These are phyloP conservation scores for Aspergillus puulaauensis DNA, from an alignment of 2,329 filamentous ascomycete species.

Conservation along the genomic window DNA sequence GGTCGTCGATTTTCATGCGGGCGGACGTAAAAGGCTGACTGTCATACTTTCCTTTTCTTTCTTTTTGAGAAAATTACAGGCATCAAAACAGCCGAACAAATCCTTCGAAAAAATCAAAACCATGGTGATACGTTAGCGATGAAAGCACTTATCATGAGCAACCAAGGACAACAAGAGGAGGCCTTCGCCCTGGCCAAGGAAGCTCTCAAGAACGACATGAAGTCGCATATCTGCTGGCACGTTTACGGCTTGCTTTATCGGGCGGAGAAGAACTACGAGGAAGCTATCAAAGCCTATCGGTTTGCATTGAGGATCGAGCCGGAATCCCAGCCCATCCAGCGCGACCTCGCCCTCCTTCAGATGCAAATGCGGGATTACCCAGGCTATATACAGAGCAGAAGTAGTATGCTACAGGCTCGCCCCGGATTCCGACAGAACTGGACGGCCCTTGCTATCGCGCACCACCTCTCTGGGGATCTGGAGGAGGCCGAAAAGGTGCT, in stretches of 20 bases:
- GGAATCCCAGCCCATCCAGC: slow-evolving; percentile 89
- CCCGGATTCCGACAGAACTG: slow-evolving; percentile 86
- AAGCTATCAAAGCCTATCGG: slow-evolving; percentile 98
- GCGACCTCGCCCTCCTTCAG: slow-evolving; percentile 89
- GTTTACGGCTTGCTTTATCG: slow-evolving; percentile 95
- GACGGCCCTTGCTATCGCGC: slow-evolving; percentile 93
- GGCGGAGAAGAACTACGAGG: slow-evolving; percentile 94
- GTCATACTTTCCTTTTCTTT: slow-evolving; percentile 20
- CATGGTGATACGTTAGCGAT: slow-evolving; percentile 99
- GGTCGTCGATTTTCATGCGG: slow-evolving; percentile 8
- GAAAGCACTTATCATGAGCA: slow-evolving; percentile 96
- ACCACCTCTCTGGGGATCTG: slow-evolving; percentile 85
- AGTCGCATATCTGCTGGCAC: slow-evolving; percentile 99
- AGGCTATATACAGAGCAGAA: slow-evolving; percentile 88
- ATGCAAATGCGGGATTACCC: slow-evolving; percentile 95
- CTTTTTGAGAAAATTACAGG: slow-evolving; percentile 49
- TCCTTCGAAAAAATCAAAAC: slow-evolving; percentile 88
- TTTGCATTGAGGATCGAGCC: slow-evolving; percentile 91
- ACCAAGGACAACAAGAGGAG: slow-evolving; percentile 87
- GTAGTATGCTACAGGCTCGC: slow-evolving; percentile 80
- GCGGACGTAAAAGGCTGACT: slow-evolving; percentile 17
- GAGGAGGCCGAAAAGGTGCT: slow-evolving; percentile 86
- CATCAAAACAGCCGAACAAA: slow-evolving; percentile 93
- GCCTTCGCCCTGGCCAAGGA: slow-evolving; percentile 91
- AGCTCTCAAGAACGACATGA: slow-evolving; percentile 94